Conservation (phyloP, 2,329 filamentous ascomycete genomes). For the Fusarium multiceps region DNA sequence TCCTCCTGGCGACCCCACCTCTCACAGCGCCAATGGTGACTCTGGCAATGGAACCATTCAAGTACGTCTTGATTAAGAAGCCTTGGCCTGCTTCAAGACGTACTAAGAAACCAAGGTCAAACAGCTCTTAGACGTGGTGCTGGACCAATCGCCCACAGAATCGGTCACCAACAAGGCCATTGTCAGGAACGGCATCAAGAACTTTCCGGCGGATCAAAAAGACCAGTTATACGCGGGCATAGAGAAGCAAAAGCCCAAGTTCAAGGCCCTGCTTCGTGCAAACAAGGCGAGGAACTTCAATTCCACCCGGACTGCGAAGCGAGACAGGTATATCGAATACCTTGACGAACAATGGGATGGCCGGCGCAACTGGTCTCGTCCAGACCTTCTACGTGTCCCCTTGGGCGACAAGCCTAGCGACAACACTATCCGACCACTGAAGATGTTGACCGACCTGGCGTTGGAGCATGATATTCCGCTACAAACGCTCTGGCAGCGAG, state of each 20-base stretch:
- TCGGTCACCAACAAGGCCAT: neutral
- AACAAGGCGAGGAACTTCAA: neutral
- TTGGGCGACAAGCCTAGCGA: neutral
- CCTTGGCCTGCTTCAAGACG: rapidly evolving
- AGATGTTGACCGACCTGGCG: neutral
- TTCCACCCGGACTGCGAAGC: neutral
- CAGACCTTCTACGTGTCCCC: neutral
- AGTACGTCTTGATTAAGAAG: neutral
- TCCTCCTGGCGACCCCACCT: too few species aligned
- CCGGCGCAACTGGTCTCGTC: neutral
- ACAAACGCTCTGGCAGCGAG: neutral
- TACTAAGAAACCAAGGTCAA: neutral
- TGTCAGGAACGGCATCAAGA: neutral
- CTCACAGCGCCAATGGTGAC: neutral
- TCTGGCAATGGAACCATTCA: neutral
- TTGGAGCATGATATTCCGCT: neutral
- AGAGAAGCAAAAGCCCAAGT: neutral
- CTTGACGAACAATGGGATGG: neutral
- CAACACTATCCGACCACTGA: neutral
- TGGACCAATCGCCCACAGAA: neutral
- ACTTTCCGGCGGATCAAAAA: rapidly evolving
- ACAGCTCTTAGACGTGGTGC: neutral
- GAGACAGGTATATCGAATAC: neutral
- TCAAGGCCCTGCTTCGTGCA: neutral
- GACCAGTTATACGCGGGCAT: neutral